Base-by-base conservation (phyloP, 2,329 filamentous ascomycete genomes). In the Colletotrichum scovillei region DNA sequence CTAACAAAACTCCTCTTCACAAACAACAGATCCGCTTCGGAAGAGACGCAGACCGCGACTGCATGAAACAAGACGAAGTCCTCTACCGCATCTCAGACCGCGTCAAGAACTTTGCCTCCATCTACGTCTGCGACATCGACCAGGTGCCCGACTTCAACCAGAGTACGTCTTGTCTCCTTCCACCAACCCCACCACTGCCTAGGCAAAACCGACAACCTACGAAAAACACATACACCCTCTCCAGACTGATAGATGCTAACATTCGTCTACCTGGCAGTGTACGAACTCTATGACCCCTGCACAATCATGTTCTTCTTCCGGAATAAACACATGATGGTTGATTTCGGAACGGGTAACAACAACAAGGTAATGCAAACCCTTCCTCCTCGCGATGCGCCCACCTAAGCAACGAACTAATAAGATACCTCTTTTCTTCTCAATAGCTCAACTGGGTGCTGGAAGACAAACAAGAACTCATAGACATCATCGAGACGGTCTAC, bases 301-400 rank as follows among this genome's bases (percentile, higher is more conserved):
- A 97, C 97, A 3, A 92, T 98, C 83, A 98, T 98, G 94, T 97
- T 88, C 87, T 98, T 98, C 88, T 98, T 95, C 87, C 91, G 96
- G 75, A 99, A 99, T 83, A 99, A 99, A 83, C 95, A 98, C 85
- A 98, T 98, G 91, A 97, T 97, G 94, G 95, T 94, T 82, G 96
- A 98, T 90, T 95, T 98, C 78, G 96, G 96, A 59, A 99, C 97
- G 1, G 97, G 97, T 76, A 98, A 99, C 86, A 99, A 99, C 84
- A 99, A 99, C 83, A 98, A 98, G 84, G 88, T 98, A 35, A 35
- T 12, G 11, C 32, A 35, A 77, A 98, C 98, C 28, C 82, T 98
- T 95, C 92, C 94, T 98, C 60, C 87, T 84, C 35, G 5, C 4
- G 16, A 42, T 3, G 38, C 38, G 14, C 38, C 52, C 52, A 55